Evolutionary conservation across 2,329 filamentous ascomycete species (phyloP), one percentile per base, ranked within the genome.

Genomic region (Colletotrichum nymphaeae): DNA sequence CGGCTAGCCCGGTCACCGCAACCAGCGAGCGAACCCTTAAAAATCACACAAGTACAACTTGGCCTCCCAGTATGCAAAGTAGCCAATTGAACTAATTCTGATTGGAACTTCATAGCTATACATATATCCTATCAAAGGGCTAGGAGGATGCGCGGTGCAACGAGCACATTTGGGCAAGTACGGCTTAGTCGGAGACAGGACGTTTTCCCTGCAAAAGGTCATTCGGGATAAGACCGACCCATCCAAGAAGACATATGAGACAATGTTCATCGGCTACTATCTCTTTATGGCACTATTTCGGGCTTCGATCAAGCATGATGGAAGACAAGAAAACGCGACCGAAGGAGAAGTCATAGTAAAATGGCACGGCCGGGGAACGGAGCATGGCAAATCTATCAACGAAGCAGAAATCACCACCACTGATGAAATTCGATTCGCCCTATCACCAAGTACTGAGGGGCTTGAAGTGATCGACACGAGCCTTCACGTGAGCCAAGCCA

Each of bases 401-500:
- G 59, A 19, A 2, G 32, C 24, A 1, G 52, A 35, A 22, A 6
- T 65, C 6, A 64, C 24, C 5, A 52, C 52, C 14, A 11, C 19
- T 7, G 35, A 64, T 7, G 35, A 64, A 37, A 69, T 64, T 7
- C 26, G 67, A 35, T 58, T 64, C n/a, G 14, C 37, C 19, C 37
- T 64, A 5, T 5, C 6, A 2, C 53, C 59, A 9, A 57, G 59
- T 5, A 57, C n/a, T 2, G 8, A 49, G 24, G 79, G 76, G 0
- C 81, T 93, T 1, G 80, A 85, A 0, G 81, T 80, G 32, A 77
- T 91, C 0, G 81, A 87, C 5, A 81, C 94, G 64, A 83, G 85
- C 46, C 87, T 95, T 78, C 89, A 93, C 76, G 82, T 83, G 63
- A 93, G 91, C 78, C 79, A 85, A 0, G 88, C 90, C 0, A 81